A percentile compares a stretch with the other conserved stretches of the same genome.
Evolutionary conservation across 2,329 filamentous ascomycete species (phyloP).

Genomic region (Metarhizium sp.): DNA sequence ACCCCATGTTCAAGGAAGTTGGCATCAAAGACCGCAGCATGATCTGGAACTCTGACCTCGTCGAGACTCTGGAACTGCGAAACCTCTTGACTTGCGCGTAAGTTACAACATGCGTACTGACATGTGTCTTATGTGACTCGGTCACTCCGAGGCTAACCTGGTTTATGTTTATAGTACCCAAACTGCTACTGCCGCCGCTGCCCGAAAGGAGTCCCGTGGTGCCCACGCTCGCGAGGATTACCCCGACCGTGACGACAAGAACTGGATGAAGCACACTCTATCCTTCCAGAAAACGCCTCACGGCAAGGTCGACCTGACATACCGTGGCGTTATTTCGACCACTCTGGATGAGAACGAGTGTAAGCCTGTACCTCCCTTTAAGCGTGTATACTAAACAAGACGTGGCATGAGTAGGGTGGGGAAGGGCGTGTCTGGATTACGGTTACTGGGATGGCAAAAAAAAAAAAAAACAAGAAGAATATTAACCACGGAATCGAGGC

Average conservation of each 20-base stretch:
- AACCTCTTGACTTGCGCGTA: conserved; percentile 96
- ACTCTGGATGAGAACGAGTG: conserved; percentile 95
- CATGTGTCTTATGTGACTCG: neutral
- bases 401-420: neutral
- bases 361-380: conserved; percentile 93
- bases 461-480: neutral
- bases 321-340: conserved; percentile 71
- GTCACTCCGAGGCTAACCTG: neutral
- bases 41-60: conserved; percentile 99
- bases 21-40: conserved; percentile 97
- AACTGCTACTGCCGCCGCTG: conserved; percentile 83
- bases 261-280: conserved; percentile 99
- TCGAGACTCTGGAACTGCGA: conserved; percentile 90
- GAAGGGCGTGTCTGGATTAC: neutral
- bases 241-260: conserved; percentile 87
- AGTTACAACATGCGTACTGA: conserved; percentile 28
- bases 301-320: conserved; percentile 74
- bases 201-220: conserved; percentile 94
- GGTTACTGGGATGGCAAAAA: conserved; percentile 1
- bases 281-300: conserved; percentile 93
- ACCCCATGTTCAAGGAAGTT: conserved; percentile 69
- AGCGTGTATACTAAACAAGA: conserved; percentile 67
- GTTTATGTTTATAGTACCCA: conserved; percentile 50
- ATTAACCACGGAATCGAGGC: neutral
- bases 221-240: conserved; percentile 95